Base-by-base conservation (phyloP, 331 rosid species). In the Rosa hybrid region DNA sequence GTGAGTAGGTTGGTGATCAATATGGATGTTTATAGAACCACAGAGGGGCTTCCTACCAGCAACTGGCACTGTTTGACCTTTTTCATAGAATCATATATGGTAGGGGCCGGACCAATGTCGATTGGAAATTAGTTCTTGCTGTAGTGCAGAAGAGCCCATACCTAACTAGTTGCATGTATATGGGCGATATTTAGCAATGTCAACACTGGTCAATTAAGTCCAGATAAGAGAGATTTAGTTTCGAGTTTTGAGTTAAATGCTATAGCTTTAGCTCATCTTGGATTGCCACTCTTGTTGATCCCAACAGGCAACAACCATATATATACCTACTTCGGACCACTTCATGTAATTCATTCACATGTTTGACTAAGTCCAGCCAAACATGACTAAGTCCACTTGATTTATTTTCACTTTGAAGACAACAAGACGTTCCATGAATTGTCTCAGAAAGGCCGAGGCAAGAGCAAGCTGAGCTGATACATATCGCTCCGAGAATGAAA, bases 1-100 rank as follows among this genome's bases (percentile, higher is more conserved):
- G 46, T 49, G 39, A 21, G 44, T 21, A 39, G 59, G 76, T 18
- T 85, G 83, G 85, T 82, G 85, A 65, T 65, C 45, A 3, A 34
- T 65, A 34, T 12, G 79, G 79, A 62, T 75, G 80, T 68, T 68
- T 12, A 27, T 18, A 25, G 38, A 57, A 79, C 30, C 64, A 34
- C 27, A 71, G 44, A 25, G 25, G 30, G 74, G 82, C 70, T 65
- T 14, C 45, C 76, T 83, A 30, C 34, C 34, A 50, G 82, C 77
- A 84, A 82, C 75, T 68, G 72, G 72, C 86, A 71, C 59, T 77
- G 81, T 86, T 86, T 88, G 88, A 88, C 90, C 78, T 77, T 77
- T 59, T 38, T 41, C 72, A 68, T 39, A 68, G 48, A 39, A 68
- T 46, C 72, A 27, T 85, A 20, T 50, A 49, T 49, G 3, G 74